phyloP scores from a whole-genome alignment of 306 rosid species.

The Medicago truncatula region MtrunA17r5.0-ANR NC_053046.1:5746501-5747000 shows the following conservation, averaged over 20 bases:
- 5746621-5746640: background rate
- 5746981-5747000: slow-evolving; percentile 1
- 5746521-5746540: too few species aligned
- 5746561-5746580: too few species aligned
- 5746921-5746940: background rate
- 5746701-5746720: too few species aligned
- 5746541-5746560: too few species aligned
- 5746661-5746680: background rate
- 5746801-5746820: background rate
- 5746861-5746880: background rate
- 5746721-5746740: background rate
- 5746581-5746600: too few species aligned
- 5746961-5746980: background rate
- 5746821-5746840: background rate
- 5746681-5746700: background rate
- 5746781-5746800: background rate
- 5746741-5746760: too few species aligned
- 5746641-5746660: too few species aligned
- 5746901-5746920: slow-evolving; percentile 4
- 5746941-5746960: slow-evolving; percentile 10
- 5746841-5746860: background rate
- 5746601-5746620: too few species aligned
- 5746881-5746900: slow-evolving; percentile 13
- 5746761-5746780: background rate
- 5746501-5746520: too few species aligned